Conservation (phyloP, 2,329 filamentous ascomycete genomes). For the Hirsutella thompsonii region DNA sequence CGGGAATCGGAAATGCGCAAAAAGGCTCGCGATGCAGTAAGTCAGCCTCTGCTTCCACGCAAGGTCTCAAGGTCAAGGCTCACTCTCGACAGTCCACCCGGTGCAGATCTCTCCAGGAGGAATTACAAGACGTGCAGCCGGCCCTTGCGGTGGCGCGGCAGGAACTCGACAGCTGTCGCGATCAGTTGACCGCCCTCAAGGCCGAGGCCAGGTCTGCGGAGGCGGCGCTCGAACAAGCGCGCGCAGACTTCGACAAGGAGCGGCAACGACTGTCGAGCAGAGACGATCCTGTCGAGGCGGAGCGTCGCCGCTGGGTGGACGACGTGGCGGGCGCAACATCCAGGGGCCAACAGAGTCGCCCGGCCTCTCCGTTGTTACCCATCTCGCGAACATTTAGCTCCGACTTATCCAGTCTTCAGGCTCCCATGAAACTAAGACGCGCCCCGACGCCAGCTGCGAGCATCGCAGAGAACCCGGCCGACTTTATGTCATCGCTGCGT, state of each 20-base stretch:
- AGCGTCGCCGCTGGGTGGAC: slow-evolving; percentile 38
- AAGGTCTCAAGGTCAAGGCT: neutral
- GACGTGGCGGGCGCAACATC: slow-evolving; percentile 29
- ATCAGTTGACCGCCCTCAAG: slow-evolving; percentile 48
- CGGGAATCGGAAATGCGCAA: slow-evolving; percentile 79
- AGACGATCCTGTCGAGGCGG: slow-evolving; percentile 23
- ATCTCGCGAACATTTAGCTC: slow-evolving; percentile 40
- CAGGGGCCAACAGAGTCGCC: slow-evolving; percentile 32
- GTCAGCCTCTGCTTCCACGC: slow-evolving; percentile 14
- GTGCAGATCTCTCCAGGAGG: slow-evolving; percentile 63
- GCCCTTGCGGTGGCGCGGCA: slow-evolving; percentile 51
- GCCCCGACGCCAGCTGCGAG: slow-evolving; percentile 34
- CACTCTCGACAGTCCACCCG: slow-evolving; percentile 39
- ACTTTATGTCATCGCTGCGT: slow-evolving; percentile 27
- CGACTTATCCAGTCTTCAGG: slow-evolving; percentile 35
- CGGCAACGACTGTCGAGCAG: slow-evolving; percentile 16
- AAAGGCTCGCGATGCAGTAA: slow-evolving; percentile 76
- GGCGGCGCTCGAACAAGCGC: slow-evolving; percentile 44
- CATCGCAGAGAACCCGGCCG: slow-evolving; percentile 26
- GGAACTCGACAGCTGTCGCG: slow-evolving; percentile 47
- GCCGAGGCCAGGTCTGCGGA: slow-evolving; percentile 54
- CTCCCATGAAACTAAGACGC: slow-evolving; percentile 20
- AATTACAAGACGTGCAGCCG: slow-evolving; percentile 58
- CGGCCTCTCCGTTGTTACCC: slow-evolving; percentile 40
- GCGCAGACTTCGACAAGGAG: slow-evolving; percentile 36